Evolutionary conservation across 345 rosid genomes (phyloP).

Genomic region (Sisymbrium irio): DNA sequence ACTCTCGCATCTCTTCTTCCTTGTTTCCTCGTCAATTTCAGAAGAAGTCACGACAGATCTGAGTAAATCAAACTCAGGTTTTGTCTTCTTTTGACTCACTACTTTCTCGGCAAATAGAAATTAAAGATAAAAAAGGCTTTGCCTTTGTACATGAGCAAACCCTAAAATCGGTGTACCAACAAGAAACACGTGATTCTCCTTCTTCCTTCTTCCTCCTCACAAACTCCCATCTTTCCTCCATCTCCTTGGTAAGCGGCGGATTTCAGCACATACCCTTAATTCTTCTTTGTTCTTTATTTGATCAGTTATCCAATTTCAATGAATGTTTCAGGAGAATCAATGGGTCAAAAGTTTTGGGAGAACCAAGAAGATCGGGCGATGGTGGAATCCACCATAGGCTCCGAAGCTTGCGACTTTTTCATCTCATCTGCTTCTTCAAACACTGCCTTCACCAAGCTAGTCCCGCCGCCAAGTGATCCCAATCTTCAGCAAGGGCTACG

Average conservation of each 20-base stretch:
- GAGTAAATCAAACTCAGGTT: slow-evolving; percentile 7
- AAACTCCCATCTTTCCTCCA: not conserved
- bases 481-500: slow-evolving; percentile 58
- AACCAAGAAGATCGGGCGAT: slow-evolving; percentile 59
- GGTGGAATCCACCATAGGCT: slow-evolving; percentile 76
- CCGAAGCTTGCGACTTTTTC: slow-evolving; percentile 71
- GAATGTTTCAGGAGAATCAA: slow-evolving; percentile 28
- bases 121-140: not conserved
- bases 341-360: slow-evolving; percentile 71
- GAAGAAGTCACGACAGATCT: slow-evolving; percentile 18
- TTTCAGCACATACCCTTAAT: not conserved
- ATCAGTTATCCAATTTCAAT: no score
- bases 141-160: slow-evolving; percentile 10
- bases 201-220: slow-evolving; percentile 7
- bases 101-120: not conserved
- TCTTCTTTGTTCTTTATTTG: no score
- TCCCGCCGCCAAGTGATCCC: slow-evolving; percentile 50
- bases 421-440: slow-evolving; percentile 50
- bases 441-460: slow-evolving; percentile 37
- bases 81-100: not conserved
- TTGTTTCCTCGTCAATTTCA: slow-evolving; percentile 5
- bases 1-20: not conserved
- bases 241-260: slow-evolving; percentile 6
- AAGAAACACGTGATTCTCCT: slow-evolving; percentile 28
- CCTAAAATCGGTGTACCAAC: slow-evolving; percentile 10